Evolutionary conservation across 169 alveolate species (phyloP), one percentile per base, ranked within the genome.

Genomic region (Plasmodium reichenowi): DNA sequence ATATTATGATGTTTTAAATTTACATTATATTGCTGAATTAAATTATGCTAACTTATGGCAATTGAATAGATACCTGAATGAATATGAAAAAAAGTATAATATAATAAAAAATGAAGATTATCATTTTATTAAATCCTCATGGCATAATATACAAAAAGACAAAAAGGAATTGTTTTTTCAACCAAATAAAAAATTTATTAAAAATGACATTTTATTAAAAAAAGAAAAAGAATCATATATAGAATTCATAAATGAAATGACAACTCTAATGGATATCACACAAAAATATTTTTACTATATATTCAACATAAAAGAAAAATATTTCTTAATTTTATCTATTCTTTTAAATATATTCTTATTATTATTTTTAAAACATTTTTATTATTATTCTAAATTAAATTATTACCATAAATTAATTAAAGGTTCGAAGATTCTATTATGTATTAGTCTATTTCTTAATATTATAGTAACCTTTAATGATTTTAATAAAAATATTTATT

Each of bases 11-110:
- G 8, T 78, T 32, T 59, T 78, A 29, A 66, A 64, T 50, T 54
- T 78, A n/a, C 89, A 78, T 59, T 78, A 78, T 45, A 66, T 78
- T 13, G 70, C 72, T n/a, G 89, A 78, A 48, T 32, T 78, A 22
- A 78, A 50, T 58, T 78, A 78, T 52, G 89, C 89, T 12, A 78
- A 78, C 50, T 5, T 78, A 13, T 78, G 89, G 89, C 89, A 78
- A 70, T 50, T 66, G 54, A 78, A 78, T 38, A 78, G 89, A 45
- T 78, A 78, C 54, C 48, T 78, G 67, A 47, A 78, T 17, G 71
- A 48, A 24, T 78, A 78, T 29, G 78, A 78, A 66, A 38, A 43
- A 64, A 38, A 47, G 2, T 78, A 78, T 66, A 10, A 60, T 15
- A 29, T 78, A 6, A 1, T 64, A 10, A 78, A 78, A 29, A 78